phyloP scores from a whole-genome alignment of 345 rosid genomes.

The Dipteronia sinensis region DNA sequence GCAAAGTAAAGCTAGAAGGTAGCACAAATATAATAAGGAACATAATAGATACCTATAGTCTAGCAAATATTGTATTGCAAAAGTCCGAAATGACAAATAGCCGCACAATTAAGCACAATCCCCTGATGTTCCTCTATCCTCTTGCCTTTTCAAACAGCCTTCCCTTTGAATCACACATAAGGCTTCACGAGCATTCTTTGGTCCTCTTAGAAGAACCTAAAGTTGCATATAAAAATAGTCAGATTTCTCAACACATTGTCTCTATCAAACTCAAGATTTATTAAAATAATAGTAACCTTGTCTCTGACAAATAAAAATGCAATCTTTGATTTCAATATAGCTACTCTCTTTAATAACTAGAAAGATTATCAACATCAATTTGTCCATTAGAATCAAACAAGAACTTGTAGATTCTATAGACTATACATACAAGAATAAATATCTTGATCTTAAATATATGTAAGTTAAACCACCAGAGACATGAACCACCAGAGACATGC shows the following conservation, averaged over 20 bases:
- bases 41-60: conserved; percentile 30
- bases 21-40: conserved; percentile 17
- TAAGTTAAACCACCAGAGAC: too few species aligned
- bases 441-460: too few species aligned
- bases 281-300: too few species aligned
- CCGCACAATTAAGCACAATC: conserved; percentile 40
- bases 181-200: conserved; percentile 96
- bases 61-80: conserved; percentile 41
- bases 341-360: not conserved
- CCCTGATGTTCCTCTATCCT: conserved; percentile 84
- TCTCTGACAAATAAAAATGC: too few species aligned
- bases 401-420: too few species aligned
- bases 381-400: too few species aligned
- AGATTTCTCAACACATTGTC: not conserved
- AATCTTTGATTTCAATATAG: not conserved
- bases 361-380: too few species aligned
- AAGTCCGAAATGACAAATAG: conserved; percentile 26
- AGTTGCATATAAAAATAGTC: not conserved
- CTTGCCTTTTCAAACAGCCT: conserved; percentile 90
- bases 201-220: conserved; percentile 91
- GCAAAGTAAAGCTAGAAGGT: not conserved
- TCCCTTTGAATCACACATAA: conserved; percentile 80
- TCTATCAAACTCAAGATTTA: too few species aligned
- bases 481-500: too few species aligned
- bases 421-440: too few species aligned